Conservation (phyloP, 805 yeast genomes). For the Priceomyces haplophilus region DNA sequence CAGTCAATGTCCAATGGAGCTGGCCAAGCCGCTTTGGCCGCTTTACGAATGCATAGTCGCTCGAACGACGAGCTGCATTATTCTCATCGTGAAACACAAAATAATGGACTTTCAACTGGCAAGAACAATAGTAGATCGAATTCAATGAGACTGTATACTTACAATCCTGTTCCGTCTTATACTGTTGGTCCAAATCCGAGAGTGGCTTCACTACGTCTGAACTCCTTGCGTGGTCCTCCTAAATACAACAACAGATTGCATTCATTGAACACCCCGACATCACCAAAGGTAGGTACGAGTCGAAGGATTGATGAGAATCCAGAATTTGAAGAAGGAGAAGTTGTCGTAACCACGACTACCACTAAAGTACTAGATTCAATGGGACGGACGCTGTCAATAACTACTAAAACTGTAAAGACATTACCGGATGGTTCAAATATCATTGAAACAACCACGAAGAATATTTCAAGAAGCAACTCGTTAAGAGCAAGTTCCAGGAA, state of each 20-base stretch:
- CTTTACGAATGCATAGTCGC: conserved; percentile 32
- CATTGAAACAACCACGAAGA: conserved; percentile 42
- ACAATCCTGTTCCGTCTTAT: conserved; percentile 40
- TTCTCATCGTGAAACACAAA: conserved; percentile 1
- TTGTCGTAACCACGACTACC: conserved; percentile 39
- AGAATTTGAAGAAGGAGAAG: conserved; percentile 20
- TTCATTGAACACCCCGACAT: conserved; percentile 12
- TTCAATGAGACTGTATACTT: conserved; percentile 35
- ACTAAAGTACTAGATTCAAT: conserved; percentile 38
- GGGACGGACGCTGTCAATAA: conserved; percentile 31
- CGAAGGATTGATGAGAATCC: conserved; percentile 12
- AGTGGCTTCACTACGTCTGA: conserved; percentile 5
- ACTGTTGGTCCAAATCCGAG: conserved; percentile 26
- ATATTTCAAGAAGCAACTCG: conserved; percentile 32
- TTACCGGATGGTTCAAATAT: conserved; percentile 43
- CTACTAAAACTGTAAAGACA: conserved; percentile 8
- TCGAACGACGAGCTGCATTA: conserved; percentile 7
- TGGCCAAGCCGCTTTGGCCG: conserved; percentile 42
- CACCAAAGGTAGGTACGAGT: background rate
- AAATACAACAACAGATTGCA: conserved; percentile 7
- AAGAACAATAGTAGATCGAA: conserved; percentile 21
- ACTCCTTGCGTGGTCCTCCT: conserved; percentile 1
- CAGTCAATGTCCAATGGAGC: conserved; percentile 31
- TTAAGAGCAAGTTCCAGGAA: conserved; percentile 28
- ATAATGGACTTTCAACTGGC: conserved; percentile 21